Evolutionary conservation across 169 alveolate genomes (phyloP), one percentile per base, ranked within the genome.

Genomic region (Eimeria praecox): DNA sequence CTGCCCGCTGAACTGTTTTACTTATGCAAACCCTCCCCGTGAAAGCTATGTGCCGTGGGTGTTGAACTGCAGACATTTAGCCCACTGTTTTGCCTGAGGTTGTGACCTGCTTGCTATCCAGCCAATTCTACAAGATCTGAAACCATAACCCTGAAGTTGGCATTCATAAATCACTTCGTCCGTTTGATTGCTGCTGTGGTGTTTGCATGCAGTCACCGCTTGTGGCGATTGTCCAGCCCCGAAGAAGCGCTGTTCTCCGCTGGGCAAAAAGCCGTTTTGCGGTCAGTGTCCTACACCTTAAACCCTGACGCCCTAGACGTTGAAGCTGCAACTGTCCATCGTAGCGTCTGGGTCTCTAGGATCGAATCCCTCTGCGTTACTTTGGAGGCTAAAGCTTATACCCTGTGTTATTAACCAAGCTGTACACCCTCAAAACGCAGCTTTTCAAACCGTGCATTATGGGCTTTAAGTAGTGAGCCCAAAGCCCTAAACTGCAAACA

Each of bases 261-360:
- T 86, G 92, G 92, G 92, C 92, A n/a, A 86, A 86, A 59, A 35
- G 64, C 22, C 75, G 92, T 35, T 86, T 86, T 86, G 92, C 92
- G 4, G 92, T 86, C 27, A 59, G 92, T 33, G n/a, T 40, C 5
- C 44, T 1, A 49, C 20, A 2, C 88, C 64, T 20, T 27, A 78
- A 12, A n/a, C 88, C 88, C 78, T 33, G 14, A 9, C 5, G 8
- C 46, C 46, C 22, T 33, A 69, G 8, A 8, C 24, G 78, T 33
- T 69, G 24, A 69, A 69, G 78, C 46, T 27, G 18, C 38, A n/a
- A 5, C 9, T 64, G 22, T 64, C 6, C 75, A 64, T 16, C 38
- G n/a, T n/a, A 64, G 40, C 8, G 69, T 59, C 30, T 1, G 69
- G 75, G n/a, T 27, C 75, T n/a, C 6, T 64, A 27, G 8, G 18